Evolutionary conservation across 352 stramenopile species (phyloP).

Genomic region (Phytopythium aichiense): DNA sequence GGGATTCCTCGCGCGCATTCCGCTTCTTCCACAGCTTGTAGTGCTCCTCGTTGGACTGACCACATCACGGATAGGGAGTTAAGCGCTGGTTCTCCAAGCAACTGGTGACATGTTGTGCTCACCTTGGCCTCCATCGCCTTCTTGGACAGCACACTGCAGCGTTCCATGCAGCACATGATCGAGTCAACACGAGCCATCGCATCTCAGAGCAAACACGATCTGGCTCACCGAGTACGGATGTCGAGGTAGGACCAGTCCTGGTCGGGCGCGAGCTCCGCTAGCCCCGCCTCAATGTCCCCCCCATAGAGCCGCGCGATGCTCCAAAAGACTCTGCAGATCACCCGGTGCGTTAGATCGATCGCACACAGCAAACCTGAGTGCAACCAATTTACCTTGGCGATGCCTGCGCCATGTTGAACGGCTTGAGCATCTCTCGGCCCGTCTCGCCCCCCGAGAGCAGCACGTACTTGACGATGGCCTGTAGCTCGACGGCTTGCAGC

Average conservation of each 20-base stretch:
- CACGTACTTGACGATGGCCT: slow-evolving; percentile 79
- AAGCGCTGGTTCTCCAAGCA: background rate
- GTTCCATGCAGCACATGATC: slow-evolving; percentile 1
- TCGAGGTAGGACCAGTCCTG: slow-evolving; percentile 86
- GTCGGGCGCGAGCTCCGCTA: slow-evolving; percentile 66
- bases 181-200: slow-evolving; percentile 4
- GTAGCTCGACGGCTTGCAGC: slow-evolving; percentile 61
- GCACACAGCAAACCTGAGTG: background rate
- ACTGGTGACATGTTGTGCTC: background rate
- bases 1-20: background rate
- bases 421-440: slow-evolving; percentile 85
- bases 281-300: slow-evolving; percentile 60
- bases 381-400: slow-evolving; percentile 45
- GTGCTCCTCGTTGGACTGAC: slow-evolving; percentile 62
- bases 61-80: background rate
- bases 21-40: slow-evolving; percentile 66
- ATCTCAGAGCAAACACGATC: background rate
- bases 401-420: slow-evolving; percentile 87
- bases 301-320: slow-evolving; percentile 73
- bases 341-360: background rate
- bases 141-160: slow-evolving; percentile 51
- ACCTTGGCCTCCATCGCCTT: slow-evolving; percentile 82
- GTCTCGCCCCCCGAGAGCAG: slow-evolving; percentile 75
- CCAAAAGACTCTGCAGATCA: slow-evolving; percentile 69
- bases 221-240: slow-evolving; percentile 49